These are phyloP conservation scores for Fragaria nilgerrensis DNA, from an alignment of 306 rosid species.

Conservation along the genomic window DNA sequence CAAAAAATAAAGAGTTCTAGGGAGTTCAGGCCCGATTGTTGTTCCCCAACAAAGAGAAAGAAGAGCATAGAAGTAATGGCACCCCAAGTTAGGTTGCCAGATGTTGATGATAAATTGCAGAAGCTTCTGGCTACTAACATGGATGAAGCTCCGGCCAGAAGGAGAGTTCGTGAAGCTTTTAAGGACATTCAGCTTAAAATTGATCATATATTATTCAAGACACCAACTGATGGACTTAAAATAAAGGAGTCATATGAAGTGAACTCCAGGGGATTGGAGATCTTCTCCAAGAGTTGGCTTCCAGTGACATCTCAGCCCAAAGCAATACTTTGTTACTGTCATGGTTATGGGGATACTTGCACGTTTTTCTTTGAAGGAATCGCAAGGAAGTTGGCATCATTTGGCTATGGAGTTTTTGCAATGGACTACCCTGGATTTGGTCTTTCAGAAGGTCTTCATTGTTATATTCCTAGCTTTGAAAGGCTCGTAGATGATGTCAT, in stretches of 20 bases:
- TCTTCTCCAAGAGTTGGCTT: conserved; percentile 88
- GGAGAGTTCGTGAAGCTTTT: conserved; percentile 74
- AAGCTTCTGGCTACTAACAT: conserved; percentile 58
- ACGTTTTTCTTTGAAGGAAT: conserved; percentile 94
- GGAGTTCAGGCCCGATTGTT: conserved; percentile 27
- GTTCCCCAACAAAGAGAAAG: conserved; percentile 27
- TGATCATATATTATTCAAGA: conserved; percentile 82
- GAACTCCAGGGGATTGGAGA: conserved; percentile 69
- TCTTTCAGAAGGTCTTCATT: conserved; percentile 92
- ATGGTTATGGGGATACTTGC: conserved; percentile 94
- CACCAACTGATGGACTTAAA: conserved; percentile 63
- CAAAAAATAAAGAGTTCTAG: not conserved
- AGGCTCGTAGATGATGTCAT: conserved; percentile 70
- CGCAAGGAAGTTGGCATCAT: conserved; percentile 71
- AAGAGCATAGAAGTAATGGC: conserved; percentile 39
- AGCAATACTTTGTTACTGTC: conserved; percentile 78
- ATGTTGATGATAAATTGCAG: conserved; percentile 52
- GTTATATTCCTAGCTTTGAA: conserved; percentile 69
- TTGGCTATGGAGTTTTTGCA: conserved; percentile 82
- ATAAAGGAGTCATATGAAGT: conserved; percentile 67
- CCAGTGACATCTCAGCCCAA: conserved; percentile 55
- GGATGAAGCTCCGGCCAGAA: conserved; percentile 75
- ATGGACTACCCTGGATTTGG: conserved; percentile 99
- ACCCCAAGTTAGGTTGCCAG: conserved; percentile 38
- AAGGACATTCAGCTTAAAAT: conserved; percentile 76